A percentile compares a stretch with the other conserved stretches of the same genome.
Conservation (phyloP, 805 yeast species). For the Brettanomyces naardenensis region DNA sequence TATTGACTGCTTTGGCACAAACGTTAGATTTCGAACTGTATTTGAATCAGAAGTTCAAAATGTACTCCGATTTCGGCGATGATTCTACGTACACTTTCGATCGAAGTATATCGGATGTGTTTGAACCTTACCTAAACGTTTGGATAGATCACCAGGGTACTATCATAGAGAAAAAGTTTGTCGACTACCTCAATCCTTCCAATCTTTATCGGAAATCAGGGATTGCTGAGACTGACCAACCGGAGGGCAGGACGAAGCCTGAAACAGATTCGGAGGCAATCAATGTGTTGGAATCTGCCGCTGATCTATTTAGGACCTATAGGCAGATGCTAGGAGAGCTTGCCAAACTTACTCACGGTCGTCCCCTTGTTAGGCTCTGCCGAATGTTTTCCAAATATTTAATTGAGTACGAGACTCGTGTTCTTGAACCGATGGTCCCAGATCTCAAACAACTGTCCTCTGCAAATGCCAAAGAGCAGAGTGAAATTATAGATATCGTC, state of each 20-base stretch:
- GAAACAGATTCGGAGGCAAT: conserved; percentile 9
- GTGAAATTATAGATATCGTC: conserved; percentile 58
- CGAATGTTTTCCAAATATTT: conserved; percentile 61
- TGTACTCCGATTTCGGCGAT: conserved; percentile 28
- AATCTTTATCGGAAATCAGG: conserved; percentile 37
- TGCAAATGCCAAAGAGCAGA: conserved; percentile 29
- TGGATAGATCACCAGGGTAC: conserved; percentile 87
- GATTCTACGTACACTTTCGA: conserved; percentile 24
- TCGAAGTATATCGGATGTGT: conserved; percentile 49
- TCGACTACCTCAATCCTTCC: conserved; percentile 54
- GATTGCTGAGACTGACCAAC: conserved; percentile 18
- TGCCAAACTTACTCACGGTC: conserved; percentile 47
- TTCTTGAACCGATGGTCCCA: conserved; percentile 44
- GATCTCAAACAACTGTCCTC: conserved; percentile 22
- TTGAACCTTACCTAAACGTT: conserved; percentile 75
- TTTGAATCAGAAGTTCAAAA: conserved; percentile 55
- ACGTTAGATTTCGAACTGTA: conserved; percentile 80
- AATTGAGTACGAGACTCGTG: conserved; percentile 44
- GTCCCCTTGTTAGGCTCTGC: conserved; percentile 41
- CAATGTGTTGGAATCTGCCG: conserved; percentile 76
- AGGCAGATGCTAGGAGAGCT: conserved; percentile 68
- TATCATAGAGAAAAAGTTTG: conserved; percentile 49
- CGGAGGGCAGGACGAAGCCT: conserved; percentile 1
- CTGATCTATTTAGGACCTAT: conserved; percentile 76
- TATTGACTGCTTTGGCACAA: conserved; percentile 62